These are phyloP conservation scores for Sutorius eximius DNA, from an alignment of 1,284 basidiomycete genomes.

Conservation along the genomic window DNA sequence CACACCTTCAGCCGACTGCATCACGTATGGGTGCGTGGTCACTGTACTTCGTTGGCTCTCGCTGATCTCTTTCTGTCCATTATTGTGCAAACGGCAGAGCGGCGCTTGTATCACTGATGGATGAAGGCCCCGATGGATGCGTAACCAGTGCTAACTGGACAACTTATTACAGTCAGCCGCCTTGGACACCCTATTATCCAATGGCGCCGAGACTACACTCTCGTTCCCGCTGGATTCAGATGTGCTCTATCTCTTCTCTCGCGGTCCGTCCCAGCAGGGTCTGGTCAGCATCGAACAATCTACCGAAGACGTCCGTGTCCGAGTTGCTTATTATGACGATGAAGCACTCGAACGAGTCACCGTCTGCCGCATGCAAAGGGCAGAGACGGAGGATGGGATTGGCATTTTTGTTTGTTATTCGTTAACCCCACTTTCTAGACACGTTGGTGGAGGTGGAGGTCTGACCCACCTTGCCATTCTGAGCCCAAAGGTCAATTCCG, in stretches of 20 bases:
- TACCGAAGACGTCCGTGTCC: constrained; percentile 34
- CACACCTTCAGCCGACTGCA: constrained; percentile 2
- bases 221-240: constrained; percentile 40
- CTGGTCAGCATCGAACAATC: constrained; percentile 34
- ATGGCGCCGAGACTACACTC: constrained; percentile 34
- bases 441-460: too few relatives aligned
- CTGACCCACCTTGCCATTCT: too few relatives aligned
- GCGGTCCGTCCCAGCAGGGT: constrained; percentile 36
- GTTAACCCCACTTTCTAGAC: too few relatives aligned
- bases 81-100: background rate
- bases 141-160: constrained; percentile 28
- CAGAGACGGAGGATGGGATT: too few relatives aligned
- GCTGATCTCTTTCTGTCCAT: constrained; percentile 6
- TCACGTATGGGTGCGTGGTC: constrained; percentile 15
- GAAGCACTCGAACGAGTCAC: constrained; percentile 17
- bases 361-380: too few relatives aligned
- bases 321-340: constrained; percentile 32
- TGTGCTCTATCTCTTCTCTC: constrained; percentile 38
- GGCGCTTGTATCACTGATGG: background rate
- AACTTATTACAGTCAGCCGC: constrained; percentile 25
- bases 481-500: too few relatives aligned
- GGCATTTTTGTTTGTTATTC: too few relatives aligned
- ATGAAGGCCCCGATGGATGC: constrained; percentile 13
- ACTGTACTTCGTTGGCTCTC: background rate
- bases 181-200: constrained; percentile 22